A percentile compares a stretch with the other conserved stretches of the same genome.
Evolutionary conservation across 805 yeast genomes (phyloP).

Genomic region (Hanseniaspora nectarophila): DNA sequence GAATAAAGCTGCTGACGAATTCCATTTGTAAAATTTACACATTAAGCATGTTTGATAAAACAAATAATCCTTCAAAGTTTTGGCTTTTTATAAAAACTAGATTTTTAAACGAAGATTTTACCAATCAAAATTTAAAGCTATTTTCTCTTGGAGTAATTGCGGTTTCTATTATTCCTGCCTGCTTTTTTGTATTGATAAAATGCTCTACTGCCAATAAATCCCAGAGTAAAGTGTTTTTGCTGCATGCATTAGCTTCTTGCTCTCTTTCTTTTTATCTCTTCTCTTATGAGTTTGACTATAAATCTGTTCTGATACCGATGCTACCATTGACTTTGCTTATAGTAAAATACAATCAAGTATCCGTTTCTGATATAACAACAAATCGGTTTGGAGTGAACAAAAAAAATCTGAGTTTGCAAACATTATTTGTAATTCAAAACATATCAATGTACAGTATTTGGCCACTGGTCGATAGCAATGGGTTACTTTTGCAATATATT

Average conservation of each 20-base stretch:
- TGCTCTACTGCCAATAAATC: conserved; percentile 26
- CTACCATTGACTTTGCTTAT: conserved; percentile 64
- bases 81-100: conserved; percentile 90
- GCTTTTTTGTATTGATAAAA: conserved; percentile 37
- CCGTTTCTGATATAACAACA: neutral
- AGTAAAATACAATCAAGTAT: neutral
- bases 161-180: conserved; percentile 44
- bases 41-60: conserved; percentile 28
- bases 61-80: conserved; percentile 48
- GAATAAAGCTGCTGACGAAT: conserved; percentile 31
- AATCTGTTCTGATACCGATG: conserved; percentile 76
- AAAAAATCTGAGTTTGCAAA: conserved; percentile 35
- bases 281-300: conserved; percentile 94
- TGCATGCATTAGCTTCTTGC: conserved; percentile 70
- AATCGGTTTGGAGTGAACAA: neutral
- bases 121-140: conserved; percentile 46
- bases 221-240: conserved; percentile 34
- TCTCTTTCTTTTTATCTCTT: conserved; percentile 82
- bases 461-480: conserved; percentile 74
- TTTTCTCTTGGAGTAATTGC: conserved; percentile 46
- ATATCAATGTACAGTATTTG: conserved; percentile 74
- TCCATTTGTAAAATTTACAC: conserved; percentile 75
- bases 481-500: conserved; percentile 57
- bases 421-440: conserved; percentile 75
- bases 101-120: conserved; percentile 49